Conservation (phyloP, 2,329 filamentous ascomycete species). For the Verticillium zaregamsianum region DNA sequence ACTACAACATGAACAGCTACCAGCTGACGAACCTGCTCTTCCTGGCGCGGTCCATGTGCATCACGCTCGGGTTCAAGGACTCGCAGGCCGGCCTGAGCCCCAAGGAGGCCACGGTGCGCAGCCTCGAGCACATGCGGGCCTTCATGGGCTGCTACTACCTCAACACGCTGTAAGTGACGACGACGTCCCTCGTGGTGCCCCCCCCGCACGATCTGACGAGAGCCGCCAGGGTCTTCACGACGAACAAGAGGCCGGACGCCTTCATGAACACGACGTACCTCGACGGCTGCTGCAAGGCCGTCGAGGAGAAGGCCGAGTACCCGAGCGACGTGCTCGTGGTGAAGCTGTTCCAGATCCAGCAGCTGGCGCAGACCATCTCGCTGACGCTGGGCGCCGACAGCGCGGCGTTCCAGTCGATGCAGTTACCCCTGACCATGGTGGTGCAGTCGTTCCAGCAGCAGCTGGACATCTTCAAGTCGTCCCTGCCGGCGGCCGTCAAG, state of each 20-base stretch:
- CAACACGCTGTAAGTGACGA: slow-evolving; percentile 37
- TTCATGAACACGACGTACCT: slow-evolving; percentile 42
- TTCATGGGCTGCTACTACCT: slow-evolving; percentile 47
- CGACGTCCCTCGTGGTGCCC: not conserved
- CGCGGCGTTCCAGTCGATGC: slow-evolving; percentile 23
- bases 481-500: slow-evolving; percentile 28
- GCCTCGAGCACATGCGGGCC: slow-evolving; percentile 40
- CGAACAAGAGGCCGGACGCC: slow-evolving; percentile 42
- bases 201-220: not conserved
- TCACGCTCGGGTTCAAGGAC: slow-evolving; percentile 34
- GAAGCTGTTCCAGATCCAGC: slow-evolving; percentile 42
- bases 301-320: slow-evolving; percentile 37
- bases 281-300: slow-evolving; percentile 35
- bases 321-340: slow-evolving; percentile 40
- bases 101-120: slow-evolving; percentile 18
- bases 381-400: slow-evolving; percentile 28
- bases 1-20: slow-evolving; percentile 44
- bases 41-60: slow-evolving; percentile 40
- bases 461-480: slow-evolving; percentile 32
- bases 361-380: slow-evolving; percentile 42
- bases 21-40: slow-evolving; percentile 46
- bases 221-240: slow-evolving; percentile 32
- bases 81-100: slow-evolving; percentile 14
- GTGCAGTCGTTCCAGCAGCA: slow-evolving; percentile 40
- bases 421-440: slow-evolving; percentile 34